phyloP scores from a whole-genome alignment of 2,329 filamentous ascomycete genomes.

The Lasiodiplodia citricola region DNA sequence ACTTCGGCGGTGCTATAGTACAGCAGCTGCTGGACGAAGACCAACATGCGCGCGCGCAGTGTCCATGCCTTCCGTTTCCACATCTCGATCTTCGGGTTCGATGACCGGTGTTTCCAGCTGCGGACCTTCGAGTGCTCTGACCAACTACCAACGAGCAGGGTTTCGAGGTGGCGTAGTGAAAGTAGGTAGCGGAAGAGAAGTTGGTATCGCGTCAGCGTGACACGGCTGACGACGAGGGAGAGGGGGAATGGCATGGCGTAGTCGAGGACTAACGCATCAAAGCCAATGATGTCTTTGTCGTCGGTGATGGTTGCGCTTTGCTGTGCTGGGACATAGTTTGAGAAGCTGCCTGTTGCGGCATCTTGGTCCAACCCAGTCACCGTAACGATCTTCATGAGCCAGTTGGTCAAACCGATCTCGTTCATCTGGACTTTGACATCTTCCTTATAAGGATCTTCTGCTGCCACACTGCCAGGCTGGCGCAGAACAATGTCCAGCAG shows the following conservation, averaged over 20 bases:
- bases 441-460: conserved; percentile 95
- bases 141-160: conserved; percentile 85
- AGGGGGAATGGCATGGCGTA: conserved; percentile 94
- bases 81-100: conserved; percentile 74
- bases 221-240: conserved; percentile 91
- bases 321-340: conserved; percentile 73
- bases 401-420: conserved; percentile 88
- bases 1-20: conserved; percentile 98
- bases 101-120: conserved; percentile 82
- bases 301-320: conserved; percentile 64
- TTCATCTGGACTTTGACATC: conserved; percentile 98
- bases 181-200: conserved; percentile 93
- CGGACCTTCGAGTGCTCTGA: conserved; percentile 81
- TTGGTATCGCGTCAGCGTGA: conserved; percentile 96
- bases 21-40: conserved; percentile 94
- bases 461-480: conserved; percentile 93
- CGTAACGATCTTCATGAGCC: conserved; percentile 93
- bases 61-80: conserved; percentile 97
- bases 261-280: conserved; percentile 91
- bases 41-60: conserved; percentile 88
- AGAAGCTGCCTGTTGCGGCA: conserved; percentile 62
- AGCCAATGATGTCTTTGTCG: conserved; percentile 86
- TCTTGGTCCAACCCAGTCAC: conserved; percentile 95
- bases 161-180: conserved; percentile 87
- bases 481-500: conserved; percentile 93